Conservation (phyloP, 2,329 filamentous ascomycete genomes). For the Blastomyces emzantsi region DNA sequence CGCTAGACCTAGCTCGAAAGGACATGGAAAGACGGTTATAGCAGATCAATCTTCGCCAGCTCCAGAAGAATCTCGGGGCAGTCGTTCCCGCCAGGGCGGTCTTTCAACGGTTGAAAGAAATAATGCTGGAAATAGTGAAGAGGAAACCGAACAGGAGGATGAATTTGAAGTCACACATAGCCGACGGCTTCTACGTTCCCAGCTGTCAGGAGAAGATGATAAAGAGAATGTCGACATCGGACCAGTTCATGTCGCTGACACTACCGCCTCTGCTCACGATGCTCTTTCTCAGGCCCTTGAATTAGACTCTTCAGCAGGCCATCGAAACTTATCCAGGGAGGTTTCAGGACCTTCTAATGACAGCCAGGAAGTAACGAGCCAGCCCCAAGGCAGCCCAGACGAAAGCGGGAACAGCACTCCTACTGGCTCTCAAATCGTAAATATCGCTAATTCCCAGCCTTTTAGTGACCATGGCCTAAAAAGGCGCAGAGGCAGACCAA, state of each 20-base stretch:
- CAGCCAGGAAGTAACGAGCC: background rate
- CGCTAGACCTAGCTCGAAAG: conserved; percentile 18
- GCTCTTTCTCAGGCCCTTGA: conserved; percentile 32
- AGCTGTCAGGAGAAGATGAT: conserved; percentile 35
- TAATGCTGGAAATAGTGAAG: conserved; percentile 29
- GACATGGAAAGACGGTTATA: conserved; percentile 10
- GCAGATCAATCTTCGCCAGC: background rate
- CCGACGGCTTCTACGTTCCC: conserved; percentile 23
- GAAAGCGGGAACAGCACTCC: background rate
- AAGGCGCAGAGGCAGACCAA: conserved; percentile 1
- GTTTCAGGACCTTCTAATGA: background rate
- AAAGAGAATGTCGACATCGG: conserved; percentile 38
- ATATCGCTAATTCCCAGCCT: conserved; percentile 13
- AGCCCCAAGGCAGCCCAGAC: background rate
- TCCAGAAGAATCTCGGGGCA: background rate
- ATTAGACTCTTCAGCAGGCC: conserved; percentile 19
- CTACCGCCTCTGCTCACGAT: conserved; percentile 29
- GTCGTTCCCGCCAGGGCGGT: background rate
- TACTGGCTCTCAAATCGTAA: conserved; percentile 7
- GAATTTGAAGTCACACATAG: conserved; percentile 23
- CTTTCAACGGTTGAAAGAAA: conserved; percentile 15
- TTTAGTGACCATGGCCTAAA: background rate
- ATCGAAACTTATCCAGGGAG: background rate
- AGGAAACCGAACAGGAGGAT: conserved; percentile 42
- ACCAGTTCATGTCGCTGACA: conserved; percentile 22